Evolutionary conservation across 2,329 filamentous ascomycete species (phyloP), one percentile per base, ranked within the genome.

Genomic region (Diaporthe batatas): DNA sequence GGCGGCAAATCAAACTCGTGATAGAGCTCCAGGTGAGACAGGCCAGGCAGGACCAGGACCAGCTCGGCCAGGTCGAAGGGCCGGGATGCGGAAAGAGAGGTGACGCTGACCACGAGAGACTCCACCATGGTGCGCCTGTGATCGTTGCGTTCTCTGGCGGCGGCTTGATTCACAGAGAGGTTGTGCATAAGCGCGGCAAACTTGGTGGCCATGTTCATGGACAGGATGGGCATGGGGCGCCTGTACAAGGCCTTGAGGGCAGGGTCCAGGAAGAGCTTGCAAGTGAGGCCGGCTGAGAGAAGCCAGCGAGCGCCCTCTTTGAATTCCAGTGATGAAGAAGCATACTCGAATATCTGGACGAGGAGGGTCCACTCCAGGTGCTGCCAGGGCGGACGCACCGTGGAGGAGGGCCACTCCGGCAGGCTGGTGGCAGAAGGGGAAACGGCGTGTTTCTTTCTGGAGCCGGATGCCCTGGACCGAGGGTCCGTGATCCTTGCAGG

Each of bases 231-330:
- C 47, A 70, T 58, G 6, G 93, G 93, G 6, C 86, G 89, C 59
- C 88, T 86, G 79, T 96, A 96, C 6, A 97, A 85, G 1, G 90
- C 91, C 6, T 91, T 91, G 67, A 96, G 82, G 1, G 93, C 93
- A 6, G 94, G 92, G 77, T 95, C 93, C 0, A 89, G 83, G 72
- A 95, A 94, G 2, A 86, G 81, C 67, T 86, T 88, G 76, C 92
- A 95, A 21, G 90, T 83, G 2, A 87, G 85, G 47, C 92, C 90
- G 57, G 89, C 83, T n/a, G 86, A 84, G 12, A 92, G 81, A 8
- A 97, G 87, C 92, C 92, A 94, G 77, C 84, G 78, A n/a, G 83
- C 83, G 6, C 82, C 78, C 1, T 80, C 77, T 11, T 78, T 76
- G 42, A 85, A 82, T 65, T 86, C 86, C 21, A 92, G 82, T 4